Conservation (phyloP, 2,329 filamentous ascomycete species). For the Ophiostoma angusticollis region DNA sequence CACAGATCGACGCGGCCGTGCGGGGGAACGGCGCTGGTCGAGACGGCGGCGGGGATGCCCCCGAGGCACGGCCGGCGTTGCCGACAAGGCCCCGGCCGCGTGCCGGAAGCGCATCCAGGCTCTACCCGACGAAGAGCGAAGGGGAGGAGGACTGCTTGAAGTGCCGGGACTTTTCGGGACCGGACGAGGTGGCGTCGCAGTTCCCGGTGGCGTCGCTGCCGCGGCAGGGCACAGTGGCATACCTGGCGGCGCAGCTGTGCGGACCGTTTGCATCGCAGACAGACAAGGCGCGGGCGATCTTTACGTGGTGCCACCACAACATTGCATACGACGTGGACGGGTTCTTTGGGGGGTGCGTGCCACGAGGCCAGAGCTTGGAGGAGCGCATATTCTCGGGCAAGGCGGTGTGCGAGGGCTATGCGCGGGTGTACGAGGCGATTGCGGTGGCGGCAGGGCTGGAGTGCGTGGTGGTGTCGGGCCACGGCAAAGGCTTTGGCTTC, state of each 20-base stretch:
- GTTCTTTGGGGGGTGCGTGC: slow-evolving; percentile 63
- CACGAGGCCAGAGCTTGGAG: slow-evolving; percentile 49
- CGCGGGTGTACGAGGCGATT: slow-evolving; percentile 65
- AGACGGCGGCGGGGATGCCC: slow-evolving; percentile 20
- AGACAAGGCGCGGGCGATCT: slow-evolving; percentile 85
- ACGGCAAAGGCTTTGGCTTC: slow-evolving; percentile 80
- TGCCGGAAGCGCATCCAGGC: not conserved
- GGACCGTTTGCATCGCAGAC: slow-evolving; percentile 66
- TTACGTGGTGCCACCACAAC: slow-evolving; percentile 93
- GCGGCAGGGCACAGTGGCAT: slow-evolving; percentile 48
- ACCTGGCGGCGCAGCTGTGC: slow-evolving; percentile 68
- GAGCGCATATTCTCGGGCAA: slow-evolving; percentile 64
- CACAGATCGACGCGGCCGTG: slow-evolving; percentile 35
- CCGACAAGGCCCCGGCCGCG: slow-evolving; percentile 14
- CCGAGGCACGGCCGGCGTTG: not conserved
- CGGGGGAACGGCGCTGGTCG: slow-evolving; percentile 14
- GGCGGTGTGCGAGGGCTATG: slow-evolving; percentile 88
- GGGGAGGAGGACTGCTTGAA: slow-evolving; percentile 51
- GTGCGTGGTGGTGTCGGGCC: slow-evolving; percentile 58
- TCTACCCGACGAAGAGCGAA: slow-evolving; percentile 6
- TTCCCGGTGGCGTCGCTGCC: slow-evolving; percentile 64
- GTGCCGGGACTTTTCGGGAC: slow-evolving; percentile 77
- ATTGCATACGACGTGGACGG: slow-evolving; percentile 69
- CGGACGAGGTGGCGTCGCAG: slow-evolving; percentile 64
- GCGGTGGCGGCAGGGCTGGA: slow-evolving; percentile 70